phyloP scores from a whole-genome alignment of 495 filamentous ascomycete species.

The Penicillium arizonense region DNA sequence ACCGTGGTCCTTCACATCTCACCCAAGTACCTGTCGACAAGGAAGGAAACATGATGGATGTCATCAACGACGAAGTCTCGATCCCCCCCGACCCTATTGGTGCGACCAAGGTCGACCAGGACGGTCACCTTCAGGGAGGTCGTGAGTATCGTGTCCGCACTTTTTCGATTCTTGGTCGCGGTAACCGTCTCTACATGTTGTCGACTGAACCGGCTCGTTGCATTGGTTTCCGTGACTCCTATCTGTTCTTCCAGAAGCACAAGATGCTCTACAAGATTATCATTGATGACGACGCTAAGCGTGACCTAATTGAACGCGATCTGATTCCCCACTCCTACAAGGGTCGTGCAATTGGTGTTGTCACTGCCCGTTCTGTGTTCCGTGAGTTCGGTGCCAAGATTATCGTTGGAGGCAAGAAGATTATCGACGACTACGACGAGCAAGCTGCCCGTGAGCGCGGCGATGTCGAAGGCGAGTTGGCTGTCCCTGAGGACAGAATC shows the following conservation, averaged over 20 bases:
- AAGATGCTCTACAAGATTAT: constrained; percentile 94
- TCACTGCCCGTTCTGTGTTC: constrained; percentile 94
- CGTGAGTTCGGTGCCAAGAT: constrained; percentile 94
- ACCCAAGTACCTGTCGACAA: constrained; percentile 88
- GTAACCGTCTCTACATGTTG: constrained; percentile 92
- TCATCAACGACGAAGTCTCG: constrained; percentile 86
- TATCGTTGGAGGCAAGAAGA: constrained; percentile 81
- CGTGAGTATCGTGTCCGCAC: constrained; percentile 92
- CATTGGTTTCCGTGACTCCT: constrained; percentile 94
- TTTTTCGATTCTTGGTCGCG: constrained; percentile 82
- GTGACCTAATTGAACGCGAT: constrained; percentile 87
- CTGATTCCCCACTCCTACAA: constrained; percentile 98
- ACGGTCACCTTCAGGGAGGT: constrained; percentile 74
- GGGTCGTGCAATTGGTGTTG: constrained; percentile 93
- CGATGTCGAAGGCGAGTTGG: constrained; percentile 84
- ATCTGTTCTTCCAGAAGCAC: constrained; percentile 98
- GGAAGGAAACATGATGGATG: constrained; percentile 88
- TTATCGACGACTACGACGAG: constrained; percentile 89
- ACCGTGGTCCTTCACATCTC: constrained; percentile 68
- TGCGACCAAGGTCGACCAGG: constrained; percentile 88
- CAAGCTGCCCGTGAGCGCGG: constrained; percentile 73
- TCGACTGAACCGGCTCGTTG: constrained; percentile 96
- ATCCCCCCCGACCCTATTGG: constrained; percentile 85
- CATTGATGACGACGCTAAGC: constrained; percentile 88
- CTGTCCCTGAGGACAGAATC: constrained; percentile 79